Percentiles rank a stretch among this genome's conserved stretches.
phyloP scores from a whole-genome alignment of 2,329 filamentous ascomycete species.

The Stemphylium vesicarium region DNA sequence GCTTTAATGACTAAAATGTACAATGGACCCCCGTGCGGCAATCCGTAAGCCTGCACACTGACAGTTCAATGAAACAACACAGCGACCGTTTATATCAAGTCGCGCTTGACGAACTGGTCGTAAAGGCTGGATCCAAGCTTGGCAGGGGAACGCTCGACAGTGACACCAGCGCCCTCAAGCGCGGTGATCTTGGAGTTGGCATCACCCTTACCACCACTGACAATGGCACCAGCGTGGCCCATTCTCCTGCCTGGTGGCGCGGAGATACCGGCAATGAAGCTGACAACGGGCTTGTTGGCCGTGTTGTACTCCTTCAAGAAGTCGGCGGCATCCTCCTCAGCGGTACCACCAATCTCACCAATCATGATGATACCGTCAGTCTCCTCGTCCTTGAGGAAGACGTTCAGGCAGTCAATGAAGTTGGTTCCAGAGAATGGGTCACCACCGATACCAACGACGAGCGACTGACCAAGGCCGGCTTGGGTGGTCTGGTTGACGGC shows the following conservation, averaged over 20 bases:
- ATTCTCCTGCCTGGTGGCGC: slow-evolving; percentile 95
- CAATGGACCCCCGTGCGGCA: slow-evolving; percentile 34
- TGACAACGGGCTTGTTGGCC: slow-evolving; percentile 92
- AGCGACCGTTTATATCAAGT: slow-evolving; percentile 77
- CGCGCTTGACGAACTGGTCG: slow-evolving; percentile 93
- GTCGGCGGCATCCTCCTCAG: slow-evolving; percentile 97
- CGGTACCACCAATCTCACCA: slow-evolving; percentile 96
- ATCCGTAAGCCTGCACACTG: slow-evolving; percentile 28
- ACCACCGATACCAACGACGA: slow-evolving; percentile 97
- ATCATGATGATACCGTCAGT: slow-evolving; percentile 99
- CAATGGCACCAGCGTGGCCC: slow-evolving; percentile 98
- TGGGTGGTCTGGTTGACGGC: slow-evolving; percentile 99
- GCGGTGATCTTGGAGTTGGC: slow-evolving; percentile 98
- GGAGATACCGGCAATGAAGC: slow-evolving; percentile 98
- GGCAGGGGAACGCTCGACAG: slow-evolving; percentile 85
- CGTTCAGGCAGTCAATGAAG: slow-evolving; percentile 98
- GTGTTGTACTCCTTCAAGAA: slow-evolving; percentile 94
- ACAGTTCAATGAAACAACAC: slow-evolving; percentile 19
- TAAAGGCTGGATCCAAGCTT: slow-evolving; percentile 91
- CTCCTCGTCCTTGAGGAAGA: slow-evolving; percentile 94
- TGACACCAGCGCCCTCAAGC: slow-evolving; percentile 88
- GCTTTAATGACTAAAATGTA: slow-evolving; percentile 47
- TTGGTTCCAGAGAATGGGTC: slow-evolving; percentile 99
- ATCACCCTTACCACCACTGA: slow-evolving; percentile 95
- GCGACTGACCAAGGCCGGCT: slow-evolving; percentile 94